Evolutionary conservation across 805 yeast genomes (phyloP), one percentile per base, ranked within the genome.

Genomic region (Schwanniomyces occidentalis): DNA sequence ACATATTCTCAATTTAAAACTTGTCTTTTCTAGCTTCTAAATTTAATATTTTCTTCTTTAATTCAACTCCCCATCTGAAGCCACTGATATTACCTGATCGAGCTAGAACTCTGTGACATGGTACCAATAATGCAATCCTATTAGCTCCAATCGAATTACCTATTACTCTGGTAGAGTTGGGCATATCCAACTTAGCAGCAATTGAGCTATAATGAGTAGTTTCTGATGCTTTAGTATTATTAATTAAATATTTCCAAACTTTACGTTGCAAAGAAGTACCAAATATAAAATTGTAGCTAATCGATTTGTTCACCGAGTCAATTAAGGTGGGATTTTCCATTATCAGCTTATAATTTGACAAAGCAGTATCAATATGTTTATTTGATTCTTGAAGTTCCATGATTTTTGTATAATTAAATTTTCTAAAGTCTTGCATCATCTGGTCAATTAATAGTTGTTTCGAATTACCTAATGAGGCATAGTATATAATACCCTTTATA

Each of bases 101-200:
- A 9, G 62, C 54, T 14, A 67, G 26, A 1, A 69, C 67, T 31
- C 73, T 47, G 46, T 71, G 75, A 44, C 76, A 70, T 1, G 76
- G 75, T 4, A 71, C 52, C 4, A 69, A 20, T 4, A 69, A 28
- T 2, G 73, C 66, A 8, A 70, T 43, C 16, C 52, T 54, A 43
- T 71, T 71, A 13, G 63, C 53, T 3, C 64, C 69, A 29, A 69
- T 61, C 2, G 72, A 66, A 25, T 58, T 56, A 0, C 71, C 76
- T 5, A 71, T 57, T 3, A 63, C 71, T 23, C 76, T 49, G 16
- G 56, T 52, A 8, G 63, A 54, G 1, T 42, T 52, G 0, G 61
- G 53, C 27, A 45, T 45, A 2, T 58, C 58, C n/a, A 68, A 33
- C 4, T 39, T 43, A 6, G 30, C 25, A 2, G 73, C 71, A 6